Evolutionary conservation across 305 asterid species (phyloP), one percentile per base, ranked within the genome.

Genomic region (Petunia hybrid): DNA sequence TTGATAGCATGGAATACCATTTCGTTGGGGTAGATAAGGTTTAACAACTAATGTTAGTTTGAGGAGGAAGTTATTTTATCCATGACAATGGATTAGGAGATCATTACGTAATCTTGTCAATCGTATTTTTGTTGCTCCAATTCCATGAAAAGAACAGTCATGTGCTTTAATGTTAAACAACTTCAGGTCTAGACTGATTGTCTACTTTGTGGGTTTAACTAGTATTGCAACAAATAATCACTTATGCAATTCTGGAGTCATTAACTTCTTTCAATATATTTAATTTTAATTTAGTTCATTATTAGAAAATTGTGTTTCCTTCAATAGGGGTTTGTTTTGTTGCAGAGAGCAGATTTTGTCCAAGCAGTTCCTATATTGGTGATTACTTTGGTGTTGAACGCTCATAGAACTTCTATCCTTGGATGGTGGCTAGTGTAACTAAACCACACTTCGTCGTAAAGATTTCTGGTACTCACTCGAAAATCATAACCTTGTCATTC

Each of bases 61-160:
- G 31, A 22, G 31, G 31, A 22, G 31, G 31, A 22, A 22, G 31
- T 22, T 22, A 22, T 22, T 22, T 22, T 22, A 22, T 22, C 31
- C 31, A 22, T 22, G 31, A 22, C 31, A 22, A 22, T 22, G 31
- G 31, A 22, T 22, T 22, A 22, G 31, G 31, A 22, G 31, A 22
- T 22, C 31, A 22, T 22, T 22, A 22, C 31, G 31, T 22, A 22
- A 22, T 22, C 31, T 22, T 22, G 31, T 22, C 31, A 22, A 22
- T 22, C 31, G 31, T 22, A 22, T 22, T 22, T 22, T 22, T 22
- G n/a, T 59, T 61, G 31, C 2, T 61, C 31, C 22, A 2, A 61
- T 31, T 14, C 67, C 67, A 62, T 62, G 67, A 31, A 57, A 62
- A 62, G 67, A 60, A 22, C 65, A 16, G 65, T 16, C 65, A 60